Conservation (phyloP, 2,329 filamentous ascomycete genomes). For the Fusarium zealandicum region DNA sequence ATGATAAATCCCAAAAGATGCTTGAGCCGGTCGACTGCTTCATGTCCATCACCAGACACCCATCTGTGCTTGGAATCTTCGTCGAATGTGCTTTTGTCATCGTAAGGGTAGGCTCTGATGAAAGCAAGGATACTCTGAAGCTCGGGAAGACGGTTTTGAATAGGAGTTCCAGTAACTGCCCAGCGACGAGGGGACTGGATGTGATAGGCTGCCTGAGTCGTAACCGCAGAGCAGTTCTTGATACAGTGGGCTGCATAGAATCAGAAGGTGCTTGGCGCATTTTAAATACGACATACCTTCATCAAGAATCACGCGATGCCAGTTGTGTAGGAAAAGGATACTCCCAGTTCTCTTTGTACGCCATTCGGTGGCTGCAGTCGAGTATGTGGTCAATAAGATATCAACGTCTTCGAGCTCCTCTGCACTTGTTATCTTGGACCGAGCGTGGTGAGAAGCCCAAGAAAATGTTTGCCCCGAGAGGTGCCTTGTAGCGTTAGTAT, state of each 20-base stretch:
- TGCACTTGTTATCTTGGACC: not conserved
- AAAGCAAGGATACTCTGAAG: slow-evolving; percentile 54
- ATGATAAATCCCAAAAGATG: slow-evolving; percentile 48
- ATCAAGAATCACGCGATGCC: slow-evolving; percentile 43
- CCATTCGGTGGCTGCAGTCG: slow-evolving; percentile 50
- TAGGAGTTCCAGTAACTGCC: slow-evolving; percentile 58
- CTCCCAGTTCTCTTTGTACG: slow-evolving; percentile 26
- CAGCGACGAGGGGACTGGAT: slow-evolving; percentile 50
- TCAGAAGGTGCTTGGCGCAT: fast-evolving
- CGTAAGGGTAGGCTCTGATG: slow-evolving; percentile 51
- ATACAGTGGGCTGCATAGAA: not conserved
- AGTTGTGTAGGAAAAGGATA: slow-evolving; percentile 45
- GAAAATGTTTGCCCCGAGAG: too few relatives aligned
- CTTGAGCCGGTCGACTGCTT: slow-evolving; percentile 51
- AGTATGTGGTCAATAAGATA: slow-evolving; percentile 52
- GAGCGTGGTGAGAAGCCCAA: too few relatives aligned
- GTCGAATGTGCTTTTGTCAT: slow-evolving; percentile 21
- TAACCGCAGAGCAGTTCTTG: slow-evolving; percentile 18
- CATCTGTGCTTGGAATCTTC: slow-evolving; percentile 41
- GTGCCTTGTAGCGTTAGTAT: not conserved
- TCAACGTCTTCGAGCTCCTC: slow-evolving; percentile 27
- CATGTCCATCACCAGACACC: slow-evolving; percentile 47
- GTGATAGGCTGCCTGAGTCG: slow-evolving; percentile 23
- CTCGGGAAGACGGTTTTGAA: slow-evolving; percentile 56
- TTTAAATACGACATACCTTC: slow-evolving; percentile 11